Evolutionary conservation across 805 yeast species (phyloP).

Genomic region (Pichia membranifaciens): DNA sequence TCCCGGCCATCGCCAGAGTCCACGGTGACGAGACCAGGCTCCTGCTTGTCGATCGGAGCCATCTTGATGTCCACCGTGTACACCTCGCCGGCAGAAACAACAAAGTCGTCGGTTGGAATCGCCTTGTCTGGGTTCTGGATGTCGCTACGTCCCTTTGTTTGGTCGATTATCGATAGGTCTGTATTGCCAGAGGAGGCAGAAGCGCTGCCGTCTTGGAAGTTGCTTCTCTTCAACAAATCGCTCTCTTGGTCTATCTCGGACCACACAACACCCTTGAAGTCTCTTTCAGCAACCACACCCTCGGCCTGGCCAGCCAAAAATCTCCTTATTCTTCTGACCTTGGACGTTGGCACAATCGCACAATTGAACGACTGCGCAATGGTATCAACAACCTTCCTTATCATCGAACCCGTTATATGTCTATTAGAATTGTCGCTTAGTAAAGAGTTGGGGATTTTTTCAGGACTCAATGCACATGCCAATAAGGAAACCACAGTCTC

Average conservation of each 20-base stretch:
- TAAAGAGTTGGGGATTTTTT: conserved; percentile 57
- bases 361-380: conserved; percentile 82
- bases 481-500: conserved; percentile 78
- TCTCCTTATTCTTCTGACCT: conserved; percentile 85
- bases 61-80: conserved; percentile 78
- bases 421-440: conserved; percentile 31
- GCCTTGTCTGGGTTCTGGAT: conserved; percentile 40
- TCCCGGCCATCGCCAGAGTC: conserved; percentile 60
- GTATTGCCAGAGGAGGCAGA: conserved; percentile 31
- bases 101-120: conserved; percentile 73
- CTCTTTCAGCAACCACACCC: conserved; percentile 85
- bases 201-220: conserved; percentile 25
- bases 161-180: conserved; percentile 35
- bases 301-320: conserved; percentile 95
- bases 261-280: conserved; percentile 90
- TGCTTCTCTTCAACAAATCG: conserved; percentile 27
- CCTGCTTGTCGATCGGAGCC: conserved; percentile 51
- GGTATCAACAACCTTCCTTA: conserved; percentile 75
- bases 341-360: conserved; percentile 85
- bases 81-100: conserved; percentile 74
- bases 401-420: conserved; percentile 57
- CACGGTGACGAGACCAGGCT: conserved; percentile 62
- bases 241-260: conserved; percentile 76
- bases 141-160: conserved; percentile 31
- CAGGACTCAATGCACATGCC: conserved; percentile 69